Conservation (phyloP, 352 stramenopile genomes). For the Phytophthora uliginosa region DNA sequence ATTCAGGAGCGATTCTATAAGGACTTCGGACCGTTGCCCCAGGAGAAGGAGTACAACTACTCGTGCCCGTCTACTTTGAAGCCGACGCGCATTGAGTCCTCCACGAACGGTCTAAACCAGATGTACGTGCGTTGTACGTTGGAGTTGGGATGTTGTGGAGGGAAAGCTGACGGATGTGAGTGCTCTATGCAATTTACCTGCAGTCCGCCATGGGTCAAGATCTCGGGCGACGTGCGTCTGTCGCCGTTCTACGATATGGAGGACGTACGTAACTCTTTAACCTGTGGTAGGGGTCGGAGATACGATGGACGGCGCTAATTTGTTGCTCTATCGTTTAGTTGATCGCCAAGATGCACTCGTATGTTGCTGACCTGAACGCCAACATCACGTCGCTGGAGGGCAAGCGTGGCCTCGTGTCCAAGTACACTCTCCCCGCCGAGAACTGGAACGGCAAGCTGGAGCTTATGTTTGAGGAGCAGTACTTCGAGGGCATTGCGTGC, state of each 20-base stretch:
- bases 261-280: constrained; percentile 60
- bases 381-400: constrained; percentile 80
- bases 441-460: constrained; percentile 86
- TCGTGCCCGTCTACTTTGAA: constrained; percentile 87
- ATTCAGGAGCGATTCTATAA: constrained; percentile 92
- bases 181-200: neutral
- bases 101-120: constrained; percentile 74
- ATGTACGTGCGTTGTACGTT: constrained; percentile 48
- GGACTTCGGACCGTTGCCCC: constrained; percentile 82
- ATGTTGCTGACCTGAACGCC: constrained; percentile 90
- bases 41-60: constrained; percentile 92
- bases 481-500: constrained; percentile 92
- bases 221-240: constrained; percentile 92
- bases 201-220: constrained; percentile 90
- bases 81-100: constrained; percentile 79
- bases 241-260: constrained; percentile 93
- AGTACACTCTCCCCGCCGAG: constrained; percentile 90
- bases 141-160: constrained; percentile 44
- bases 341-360: constrained; percentile 68
- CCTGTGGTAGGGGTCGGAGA: neutral
- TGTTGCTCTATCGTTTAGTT: constrained; percentile 40
- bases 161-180: neutral
- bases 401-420: constrained; percentile 86
- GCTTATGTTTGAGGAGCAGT: constrained; percentile 80
- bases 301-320: constrained; percentile 4